Evolutionary conservation across 176 grass and related monocot species (phyloP), one percentile per base, ranked within the genome.

Genomic region (Bolboschoenus planiculmis): DNA sequence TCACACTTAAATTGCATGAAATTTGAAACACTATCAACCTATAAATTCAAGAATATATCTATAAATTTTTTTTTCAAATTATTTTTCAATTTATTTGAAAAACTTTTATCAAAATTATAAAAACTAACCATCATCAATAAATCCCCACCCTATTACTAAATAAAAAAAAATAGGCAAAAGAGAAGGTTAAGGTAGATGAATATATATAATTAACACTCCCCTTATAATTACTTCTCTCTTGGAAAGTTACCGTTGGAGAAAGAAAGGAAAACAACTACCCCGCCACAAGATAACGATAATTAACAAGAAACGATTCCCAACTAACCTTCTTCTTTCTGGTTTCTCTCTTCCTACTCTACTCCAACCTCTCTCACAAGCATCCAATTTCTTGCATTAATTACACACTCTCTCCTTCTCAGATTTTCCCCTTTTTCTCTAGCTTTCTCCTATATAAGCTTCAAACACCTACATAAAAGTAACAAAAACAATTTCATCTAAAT

Each of bases 371-470:
- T 48, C 79, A 82, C 79, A 82, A 63, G 79, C 61, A 37, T 64
- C 33, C 79, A 82, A 4, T 64, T 46, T 63, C 59, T 82, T 64
- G 79, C 79, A 85, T 62, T 76, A 76, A 76, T 78, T 78, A 62
- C 83, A 35, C 58, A 27, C 76, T 71, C 50, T n/a, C 51, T 73
- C n/a, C 36, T 74, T 57, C 34, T 60, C n/a, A n/a, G n/a, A 42
- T 18, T 56, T 7, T 18, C 20, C 35, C 23, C 24, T 29, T 23
- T 61, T 61, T 74, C 63, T 39, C 43, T 16, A 44, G 39, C 60
- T n/a, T 6, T 1, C 2, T 37, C 43, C 55, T 97, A 97, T 93
- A 97, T 83, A 91, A 93, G 59, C 81, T 68, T 18, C 85, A 39
- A 79, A 44, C 1, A 68, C 44, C 24, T 51, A 68, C 39, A 57